phyloP scores from a whole-genome alignment of 108 stramenopile genomes.

The Mayamaea pseudoterrestris region DNA sequence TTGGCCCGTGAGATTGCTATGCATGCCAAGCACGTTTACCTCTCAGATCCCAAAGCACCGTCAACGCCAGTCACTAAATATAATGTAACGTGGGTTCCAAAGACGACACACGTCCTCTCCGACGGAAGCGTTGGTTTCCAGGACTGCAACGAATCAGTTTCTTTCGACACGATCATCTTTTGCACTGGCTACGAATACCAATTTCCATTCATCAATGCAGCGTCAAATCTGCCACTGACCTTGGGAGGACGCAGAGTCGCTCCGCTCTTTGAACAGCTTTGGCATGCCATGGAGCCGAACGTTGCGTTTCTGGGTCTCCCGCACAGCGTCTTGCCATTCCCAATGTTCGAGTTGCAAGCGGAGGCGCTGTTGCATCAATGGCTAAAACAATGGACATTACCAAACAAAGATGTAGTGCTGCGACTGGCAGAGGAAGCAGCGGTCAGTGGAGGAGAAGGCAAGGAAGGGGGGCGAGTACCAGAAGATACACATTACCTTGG shows the following conservation, averaged over 20 bases:
- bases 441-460: slow-evolving; percentile 27
- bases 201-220: slow-evolving; percentile 67
- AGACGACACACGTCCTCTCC: slow-evolving; percentile 31
- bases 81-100: slow-evolving; percentile 54
- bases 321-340: slow-evolving; percentile 80
- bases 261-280: slow-evolving; percentile 79
- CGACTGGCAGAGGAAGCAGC: slow-evolving; percentile 36
- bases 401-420: slow-evolving; percentile 22
- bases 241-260: slow-evolving; percentile 45
- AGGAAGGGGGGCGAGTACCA: slow-evolving; percentile 24
- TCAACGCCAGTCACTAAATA: slow-evolving; percentile 19
- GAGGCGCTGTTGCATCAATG: slow-evolving; percentile 40
- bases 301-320: slow-evolving; percentile 82
- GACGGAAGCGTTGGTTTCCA: slow-evolving; percentile 39
- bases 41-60: slow-evolving; percentile 42
- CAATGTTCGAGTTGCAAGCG: slow-evolving; percentile 79
- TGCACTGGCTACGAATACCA: slow-evolving; percentile 84
- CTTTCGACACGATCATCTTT: slow-evolving; percentile 65
- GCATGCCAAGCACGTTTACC: slow-evolving; percentile 57
- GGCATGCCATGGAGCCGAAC: slow-evolving; percentile 74
- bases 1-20: slow-evolving; percentile 74
- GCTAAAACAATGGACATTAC: slow-evolving; percentile 14
- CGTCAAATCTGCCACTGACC: slow-evolving; percentile 5
- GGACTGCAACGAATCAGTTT: slow-evolving; percentile 12
- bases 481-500: slow-evolving; percentile 77